phyloP scores from a whole-genome alignment of 2,329 filamentous ascomycete species.

The Aspergillus ruber region DNA sequence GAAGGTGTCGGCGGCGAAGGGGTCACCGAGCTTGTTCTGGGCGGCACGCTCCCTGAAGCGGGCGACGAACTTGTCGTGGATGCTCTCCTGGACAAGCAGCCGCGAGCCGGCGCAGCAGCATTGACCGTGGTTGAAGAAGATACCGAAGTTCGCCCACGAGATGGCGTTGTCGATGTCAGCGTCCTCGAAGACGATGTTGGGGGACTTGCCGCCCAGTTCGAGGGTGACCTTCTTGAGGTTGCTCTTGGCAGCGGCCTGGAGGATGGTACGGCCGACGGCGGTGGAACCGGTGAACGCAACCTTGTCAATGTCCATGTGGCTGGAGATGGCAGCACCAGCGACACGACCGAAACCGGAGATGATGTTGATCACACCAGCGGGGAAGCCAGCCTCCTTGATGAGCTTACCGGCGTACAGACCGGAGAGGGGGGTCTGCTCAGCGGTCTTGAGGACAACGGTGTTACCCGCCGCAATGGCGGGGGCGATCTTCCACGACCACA shows the following conservation, averaged over 20 bases:
- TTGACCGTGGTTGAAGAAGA: slow-evolving; percentile 23
- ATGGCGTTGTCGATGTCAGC: slow-evolving; percentile 22
- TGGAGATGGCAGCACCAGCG: slow-evolving; percentile 62
- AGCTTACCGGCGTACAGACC: slow-evolving; percentile 54
- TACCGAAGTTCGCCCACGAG: slow-evolving; percentile 21
- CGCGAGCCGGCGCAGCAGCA: slow-evolving; percentile 21
- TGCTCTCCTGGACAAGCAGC: slow-evolving; percentile 18
- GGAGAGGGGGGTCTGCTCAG: slow-evolving; percentile 61
- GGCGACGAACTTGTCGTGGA: slow-evolving; percentile 52
- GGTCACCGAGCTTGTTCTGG: slow-evolving; percentile 72
- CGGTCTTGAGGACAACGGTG: slow-evolving; percentile 57
- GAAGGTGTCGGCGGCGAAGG: slow-evolving; percentile 71
- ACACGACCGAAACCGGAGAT: slow-evolving; percentile 70
- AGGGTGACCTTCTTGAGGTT: slow-evolving; percentile 62
- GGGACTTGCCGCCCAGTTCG: slow-evolving; percentile 21
- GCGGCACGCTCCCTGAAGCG: slow-evolving; percentile 70
- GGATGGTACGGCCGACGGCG: slow-evolving; percentile 53
- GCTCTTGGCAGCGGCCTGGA: slow-evolving; percentile 56
- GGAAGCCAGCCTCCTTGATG: slow-evolving; percentile 56
- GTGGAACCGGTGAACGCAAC: slow-evolving; percentile 59
- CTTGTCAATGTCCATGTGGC: slow-evolving; percentile 61
- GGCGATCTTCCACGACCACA: slow-evolving; percentile 82
- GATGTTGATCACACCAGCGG: slow-evolving; percentile 56
- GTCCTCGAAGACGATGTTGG: slow-evolving; percentile 21
- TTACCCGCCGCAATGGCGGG: slow-evolving; percentile 60